A percentile compares a stretch with the other conserved stretches of the same genome.
phyloP scores from a whole-genome alignment of 2,329 filamentous ascomycete genomes.

The Simplicillium aogashimaense region DNA sequence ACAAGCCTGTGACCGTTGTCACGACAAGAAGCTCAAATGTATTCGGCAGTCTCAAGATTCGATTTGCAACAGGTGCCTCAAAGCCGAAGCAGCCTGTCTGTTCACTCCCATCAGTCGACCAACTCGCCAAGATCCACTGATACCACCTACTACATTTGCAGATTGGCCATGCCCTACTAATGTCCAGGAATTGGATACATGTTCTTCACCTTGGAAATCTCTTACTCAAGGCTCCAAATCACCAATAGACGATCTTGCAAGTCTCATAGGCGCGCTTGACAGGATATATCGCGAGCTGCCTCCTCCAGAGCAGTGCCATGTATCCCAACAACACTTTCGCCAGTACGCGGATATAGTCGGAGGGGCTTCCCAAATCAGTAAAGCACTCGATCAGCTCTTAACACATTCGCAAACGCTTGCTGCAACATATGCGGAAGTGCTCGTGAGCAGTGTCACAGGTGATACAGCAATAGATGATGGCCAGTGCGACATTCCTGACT shows the following conservation, averaged over 20 bases:
- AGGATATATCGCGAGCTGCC: slow-evolving; percentile 9
- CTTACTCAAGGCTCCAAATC: slow-evolving; percentile 2
- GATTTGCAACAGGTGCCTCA: slow-evolving; percentile 30
- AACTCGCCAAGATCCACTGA: slow-evolving; percentile 4
- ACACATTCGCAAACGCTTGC: background rate
- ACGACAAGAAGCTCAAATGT: slow-evolving; percentile 36
- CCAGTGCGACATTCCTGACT: background rate
- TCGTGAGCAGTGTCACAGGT: background rate
- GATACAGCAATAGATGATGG: background rate
- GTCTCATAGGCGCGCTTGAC: slow-evolving; percentile 14
- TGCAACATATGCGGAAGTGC: background rate
- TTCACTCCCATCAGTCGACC: slow-evolving; percentile 28
- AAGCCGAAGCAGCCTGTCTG: slow-evolving; percentile 26
- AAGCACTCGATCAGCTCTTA: slow-evolving; percentile 9
- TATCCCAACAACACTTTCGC: slow-evolving; percentile 14
- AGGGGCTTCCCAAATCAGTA: slow-evolving; percentile 11
- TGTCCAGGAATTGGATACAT: background rate
- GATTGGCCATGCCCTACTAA: background rate
- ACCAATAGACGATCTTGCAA: slow-evolving; percentile 9
- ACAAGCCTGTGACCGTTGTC: slow-evolving; percentile 32
- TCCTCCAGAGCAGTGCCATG: slow-evolving; percentile 6
- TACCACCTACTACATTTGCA: background rate
- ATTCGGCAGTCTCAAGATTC: slow-evolving; percentile 24
- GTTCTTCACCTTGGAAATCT: background rate
- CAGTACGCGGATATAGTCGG: slow-evolving; percentile 13